Conservation (phyloP, 768 basidiomycete genomes). For the Mycena kentingensis region DNA sequence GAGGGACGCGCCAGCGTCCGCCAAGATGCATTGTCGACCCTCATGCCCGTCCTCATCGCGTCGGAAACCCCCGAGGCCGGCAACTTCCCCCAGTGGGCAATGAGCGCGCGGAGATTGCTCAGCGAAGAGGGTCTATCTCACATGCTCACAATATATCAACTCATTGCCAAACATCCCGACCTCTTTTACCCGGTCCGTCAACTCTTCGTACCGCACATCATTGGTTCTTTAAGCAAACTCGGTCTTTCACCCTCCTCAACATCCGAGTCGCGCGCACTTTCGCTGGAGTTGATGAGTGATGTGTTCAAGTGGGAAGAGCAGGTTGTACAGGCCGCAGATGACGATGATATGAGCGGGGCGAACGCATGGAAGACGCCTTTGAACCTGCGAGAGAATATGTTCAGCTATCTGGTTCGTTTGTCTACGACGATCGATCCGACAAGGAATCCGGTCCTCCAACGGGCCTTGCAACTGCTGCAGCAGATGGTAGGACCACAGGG, state of each 20-base stretch:
- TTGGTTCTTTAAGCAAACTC: conserved; percentile 84
- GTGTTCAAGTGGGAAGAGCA: conserved; percentile 94
- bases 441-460: conserved; percentile 53
- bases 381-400: conserved; percentile 83
- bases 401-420: conserved; percentile 93
- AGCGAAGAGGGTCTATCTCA: conserved; percentile 84
- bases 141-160: conserved; percentile 80
- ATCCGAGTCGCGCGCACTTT: conserved; percentile 79
- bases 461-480: conserved; percentile 68
- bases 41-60: conserved; percentile 79
- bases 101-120: conserved; percentile 78
- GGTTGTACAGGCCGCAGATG: conserved; percentile 38
- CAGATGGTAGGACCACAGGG: conserved; percentile 80
- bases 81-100: conserved; percentile 82
- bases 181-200: conserved; percentile 93
- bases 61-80: conserved; percentile 58
- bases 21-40: conserved; percentile 80
- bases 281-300: conserved; percentile 88
- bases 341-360: conserved; percentile 24
- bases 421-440: conserved; percentile 67
- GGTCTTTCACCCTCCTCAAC: conserved; percentile 76
- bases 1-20: conserved; percentile 79
- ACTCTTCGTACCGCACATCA: conserved; percentile 91
- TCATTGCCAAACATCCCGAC: conserved; percentile 88
- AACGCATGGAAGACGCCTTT: conserved; percentile 73